Base-by-base conservation (phyloP, 2,329 filamentous ascomycete genomes). In the Ascochyta koolunga region DNA sequence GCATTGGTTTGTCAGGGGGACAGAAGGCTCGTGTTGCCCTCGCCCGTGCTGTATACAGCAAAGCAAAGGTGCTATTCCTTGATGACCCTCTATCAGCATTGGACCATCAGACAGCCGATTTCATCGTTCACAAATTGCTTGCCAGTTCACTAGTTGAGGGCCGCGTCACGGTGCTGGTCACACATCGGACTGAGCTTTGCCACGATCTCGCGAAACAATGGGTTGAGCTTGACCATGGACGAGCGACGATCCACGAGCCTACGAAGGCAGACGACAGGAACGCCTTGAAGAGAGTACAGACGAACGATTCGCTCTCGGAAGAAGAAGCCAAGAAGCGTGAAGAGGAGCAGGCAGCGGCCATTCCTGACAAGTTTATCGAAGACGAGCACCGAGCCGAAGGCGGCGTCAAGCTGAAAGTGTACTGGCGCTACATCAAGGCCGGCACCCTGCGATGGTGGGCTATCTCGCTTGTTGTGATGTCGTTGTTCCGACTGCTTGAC, bases 381-480 rank as follows among this genome's bases (percentile, higher is more conserved):
- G 89, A 93, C 27, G 90, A 95, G 69, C 80, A 87, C 61, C 83
- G 90, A 42, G 87, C 84, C 0, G 83, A 90, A 55, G 91, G 92
- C 16, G 86, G 89, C 1, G 89, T 96, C 1, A 85, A 92, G 64
- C 77, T 85, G 10, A 82, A 82, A 6, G 87, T 96, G 0, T 96
- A 96, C 68, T 91, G 89, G 86, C 86, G 87, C 59, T 96, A 96
- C 62, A 86, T 96, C 76, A 89, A 86, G 72, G 90, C 91, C 5
- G 92, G 92, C 2, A 88, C 86, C 11, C 79, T 93, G 38, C 80
- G 79, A 50, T 91, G 87, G 79, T 96, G 92, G 92, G 71, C 77
- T 3, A 65, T 85, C 1, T 80, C 93, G 2, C 78, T 93, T 3
- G 29, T 84, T 1, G 77, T 87, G 11, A 85, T 93, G 54, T 73